Base-by-base conservation (phyloP, 768 basidiomycete species). In the Tricholoma sp. region DNA sequence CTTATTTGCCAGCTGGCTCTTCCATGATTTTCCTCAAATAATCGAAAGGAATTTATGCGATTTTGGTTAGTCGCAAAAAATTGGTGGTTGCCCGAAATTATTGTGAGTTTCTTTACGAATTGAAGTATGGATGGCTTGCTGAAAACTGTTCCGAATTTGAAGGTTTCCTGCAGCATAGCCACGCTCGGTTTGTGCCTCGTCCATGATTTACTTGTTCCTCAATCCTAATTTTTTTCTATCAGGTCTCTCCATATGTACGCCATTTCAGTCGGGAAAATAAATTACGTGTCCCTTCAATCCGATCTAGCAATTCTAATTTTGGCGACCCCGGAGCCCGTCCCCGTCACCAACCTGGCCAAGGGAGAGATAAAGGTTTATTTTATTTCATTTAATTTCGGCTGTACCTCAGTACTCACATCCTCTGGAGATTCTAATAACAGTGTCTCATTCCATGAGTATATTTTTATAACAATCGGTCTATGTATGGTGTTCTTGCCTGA, bases 371-470 rank as follows among this genome's bases (percentile, higher is more conserved):
- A 8, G 37, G 50, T 29, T 6, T 50, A 6, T 55, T 41, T 9
- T 4, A 12, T 11, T 11, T 32, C 2, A 11, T 1, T 29, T 45
- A 2, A 10, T 32, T 5, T n/a, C 1, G 6, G 1, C 14, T 24
- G n/a, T 10, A 45, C 12, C 12, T 16, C 12, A 3, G 18, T 19
- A 10, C 16, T 16, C 2, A 31, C 18, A 35, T 2, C 52, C 7
- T 29, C 27, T 2, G 18, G n/a, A n/a, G n/a, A n/a, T n/a, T n/a
- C n/a, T n/a, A n/a, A n/a, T n/a, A n/a, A n/a, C n/a, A n/a, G n/a
- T 47, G 18, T 60, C 32, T 35, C 59, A 60, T 21, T 43, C 16
- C 11, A 21, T 52, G 4, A 56, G 21, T n/a, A 34, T 50, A 5
- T 14, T 53, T 11, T 46, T 21, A 18, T 56, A n/a, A 57, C 55